Percentiles rank a stretch among this genome's conserved stretches.
Conservation (phyloP, 2,329 filamentous ascomycete species). For the Cordyceps javanica region DNA sequence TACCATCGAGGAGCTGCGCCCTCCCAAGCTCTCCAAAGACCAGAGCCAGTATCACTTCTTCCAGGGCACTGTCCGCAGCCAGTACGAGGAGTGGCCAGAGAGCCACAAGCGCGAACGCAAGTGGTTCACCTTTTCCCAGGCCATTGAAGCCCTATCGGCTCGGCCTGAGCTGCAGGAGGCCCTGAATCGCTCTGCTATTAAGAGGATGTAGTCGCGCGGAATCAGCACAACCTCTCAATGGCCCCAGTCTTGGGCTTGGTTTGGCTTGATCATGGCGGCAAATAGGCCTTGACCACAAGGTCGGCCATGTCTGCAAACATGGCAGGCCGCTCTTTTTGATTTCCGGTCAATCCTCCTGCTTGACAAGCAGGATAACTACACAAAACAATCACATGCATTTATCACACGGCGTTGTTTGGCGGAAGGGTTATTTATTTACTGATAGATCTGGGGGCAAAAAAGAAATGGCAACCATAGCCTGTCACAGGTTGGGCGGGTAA, state of each 20-base stretch:
- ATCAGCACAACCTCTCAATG: neutral
- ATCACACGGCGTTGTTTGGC: conserved; percentile 7
- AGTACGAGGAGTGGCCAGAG: conserved; percentile 89
- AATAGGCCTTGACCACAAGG: neutral
- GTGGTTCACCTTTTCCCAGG: conserved; percentile 84
- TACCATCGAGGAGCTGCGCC: conserved; percentile 75
- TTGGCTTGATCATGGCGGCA: neutral
- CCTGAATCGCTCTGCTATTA: conserved; percentile 71
- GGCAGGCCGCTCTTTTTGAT: neutral
- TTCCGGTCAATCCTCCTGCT: neutral
- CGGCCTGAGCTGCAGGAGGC: conserved; percentile 87
- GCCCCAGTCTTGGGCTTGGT: neutral
- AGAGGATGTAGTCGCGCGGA: conserved; percentile 23
- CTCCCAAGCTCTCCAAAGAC: conserved; percentile 66
- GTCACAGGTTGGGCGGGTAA: neutral
- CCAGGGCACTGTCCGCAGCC: conserved; percentile 80
- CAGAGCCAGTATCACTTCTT: conserved; percentile 69
- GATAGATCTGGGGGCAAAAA: conserved; percentile 10
- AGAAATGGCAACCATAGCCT: conserved; percentile 1
- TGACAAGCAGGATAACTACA: neutral
- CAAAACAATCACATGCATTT: conserved; percentile 10
- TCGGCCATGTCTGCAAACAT: neutral
- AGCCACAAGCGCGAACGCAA: conserved; percentile 81
- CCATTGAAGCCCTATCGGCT: conserved; percentile 66
- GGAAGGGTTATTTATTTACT: conserved; percentile 5